Base-by-base conservation (phyloP, 163 green algal species). In the Chlamydomonas reinhardtii region DNA sequence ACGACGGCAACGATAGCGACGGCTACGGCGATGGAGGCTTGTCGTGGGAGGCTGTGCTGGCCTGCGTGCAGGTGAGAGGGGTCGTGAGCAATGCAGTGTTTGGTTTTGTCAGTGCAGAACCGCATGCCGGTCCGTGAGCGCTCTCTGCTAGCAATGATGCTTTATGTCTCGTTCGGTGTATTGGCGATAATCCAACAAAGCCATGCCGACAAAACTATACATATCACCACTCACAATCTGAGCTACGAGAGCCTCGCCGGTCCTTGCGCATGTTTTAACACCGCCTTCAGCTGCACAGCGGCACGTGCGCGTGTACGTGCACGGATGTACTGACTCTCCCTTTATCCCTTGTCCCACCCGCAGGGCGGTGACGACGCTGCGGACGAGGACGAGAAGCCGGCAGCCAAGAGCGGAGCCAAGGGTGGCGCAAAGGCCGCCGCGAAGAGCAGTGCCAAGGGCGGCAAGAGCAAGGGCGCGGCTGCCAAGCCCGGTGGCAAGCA, bases 1-100 rank as follows among this genome's bases (percentile, higher is more conserved):
- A 61, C 25, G 34, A 73, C 34, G 87, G 81, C 25, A 62, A 92
- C 27, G 94, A 95, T 6, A 96, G 93, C 75, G 94, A 94, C 52
- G 95, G 96, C 14, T 98, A 97, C 74, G 95, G 95, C 20, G 93
- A 96, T 2, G 91, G 78, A 2, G 96, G 94, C 19, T 92, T 98
- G 20, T 95, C 89, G 0, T 98, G 95, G 95, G 96, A 98, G 90
- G 94, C 94, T 2, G 95, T 98, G 24, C 91, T 98, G 87, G 76
- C 83, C 9, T 83, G 87, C 65, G 80, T 95, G 73, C 91, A 95
- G 88, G 89, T 93, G 87, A 56, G 85, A 32, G 52, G 52, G 56
- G 43, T 71, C 9, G 25, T 15, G 15, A 64, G 25, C 70, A n/a
- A n/a, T n/a, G n/a, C 29, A 24, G 68, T 37, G 34, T 48, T 43